A percentile compares a stretch with the other conserved stretches of the same genome.
Conservation (phyloP, 768 basidiomycete species). For the Porphyrellus cyaneotinctus region DNA sequence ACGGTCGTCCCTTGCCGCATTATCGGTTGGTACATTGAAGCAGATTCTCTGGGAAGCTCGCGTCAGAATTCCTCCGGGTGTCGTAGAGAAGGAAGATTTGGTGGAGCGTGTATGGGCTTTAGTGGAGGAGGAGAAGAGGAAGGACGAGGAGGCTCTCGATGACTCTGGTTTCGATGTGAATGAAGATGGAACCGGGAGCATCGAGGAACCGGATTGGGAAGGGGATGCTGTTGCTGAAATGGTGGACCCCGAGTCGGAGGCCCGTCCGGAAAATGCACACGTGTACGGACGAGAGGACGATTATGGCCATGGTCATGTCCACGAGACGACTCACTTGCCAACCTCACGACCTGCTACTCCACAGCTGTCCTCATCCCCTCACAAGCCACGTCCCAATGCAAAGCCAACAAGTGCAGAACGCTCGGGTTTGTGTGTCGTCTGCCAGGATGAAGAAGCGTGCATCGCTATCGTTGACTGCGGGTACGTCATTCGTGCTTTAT, state of each 20-base stretch:
- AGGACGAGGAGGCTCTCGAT: conserved; percentile 41
- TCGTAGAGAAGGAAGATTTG: conserved; percentile 87
- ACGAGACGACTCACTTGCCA: conserved; percentile 2
- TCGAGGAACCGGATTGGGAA: conserved; percentile 17
- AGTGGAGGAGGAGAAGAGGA: conserved; percentile 60
- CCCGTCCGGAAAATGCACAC: background rate
- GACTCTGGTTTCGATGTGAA: conserved; percentile 10
- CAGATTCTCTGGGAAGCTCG: conserved; percentile 77
- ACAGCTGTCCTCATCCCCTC: conserved; percentile 15
- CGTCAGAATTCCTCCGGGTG: conserved; percentile 45
- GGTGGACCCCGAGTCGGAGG: conserved; percentile 18
- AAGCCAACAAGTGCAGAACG: conserved; percentile 42
- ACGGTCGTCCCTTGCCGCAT: conserved; percentile 47
- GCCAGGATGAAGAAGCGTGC: conserved; percentile 92
- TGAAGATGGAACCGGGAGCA: conserved; percentile 31
- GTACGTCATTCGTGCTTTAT: conserved; percentile 40
- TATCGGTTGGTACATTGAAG: conserved; percentile 75
- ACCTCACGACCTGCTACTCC: conserved; percentile 12
- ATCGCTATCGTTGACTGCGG: conserved; percentile 95
- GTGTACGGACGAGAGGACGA: background rate
- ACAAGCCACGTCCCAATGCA: conserved; percentile 28
- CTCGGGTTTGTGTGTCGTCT: conserved; percentile 83
- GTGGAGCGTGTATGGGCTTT: conserved; percentile 62
- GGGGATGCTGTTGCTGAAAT: conserved; percentile 16
- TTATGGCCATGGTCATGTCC: background rate